Evolutionary conservation across 2,329 filamentous ascomycete genomes (phyloP).

Genomic region (Aspergillus calidoustus): DNA sequence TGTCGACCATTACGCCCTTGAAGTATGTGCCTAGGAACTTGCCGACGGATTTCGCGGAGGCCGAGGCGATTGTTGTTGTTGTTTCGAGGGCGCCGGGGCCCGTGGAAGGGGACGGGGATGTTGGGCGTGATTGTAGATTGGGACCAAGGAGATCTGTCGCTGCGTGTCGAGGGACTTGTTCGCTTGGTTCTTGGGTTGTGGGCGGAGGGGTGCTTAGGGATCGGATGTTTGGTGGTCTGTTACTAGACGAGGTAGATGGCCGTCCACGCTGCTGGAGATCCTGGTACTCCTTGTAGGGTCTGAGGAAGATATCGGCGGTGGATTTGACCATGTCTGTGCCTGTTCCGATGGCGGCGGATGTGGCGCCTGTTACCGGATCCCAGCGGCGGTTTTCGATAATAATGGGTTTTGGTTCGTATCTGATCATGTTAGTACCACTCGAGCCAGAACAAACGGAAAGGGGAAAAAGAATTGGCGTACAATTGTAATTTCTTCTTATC

Average conservation of each 20-base stretch:
- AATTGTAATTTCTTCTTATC: slow-evolving; percentile 27
- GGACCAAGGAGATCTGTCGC: neutral
- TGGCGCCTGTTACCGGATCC: slow-evolving; percentile 37
- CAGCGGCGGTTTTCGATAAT: slow-evolving; percentile 40
- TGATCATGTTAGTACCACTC: slow-evolving; percentile 10
- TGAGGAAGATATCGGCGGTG: slow-evolving; percentile 33
- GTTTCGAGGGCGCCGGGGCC: neutral
- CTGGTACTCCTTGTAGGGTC: slow-evolving; percentile 34
- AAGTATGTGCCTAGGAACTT: slow-evolving; percentile 31
- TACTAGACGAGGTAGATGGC: neutral
- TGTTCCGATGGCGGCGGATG: slow-evolving; percentile 32
- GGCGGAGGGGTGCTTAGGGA: neutral
- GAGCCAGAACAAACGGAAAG: neutral
- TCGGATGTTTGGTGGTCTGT: neutral
- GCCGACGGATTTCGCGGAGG: slow-evolving; percentile 30
- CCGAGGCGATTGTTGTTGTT: slow-evolving; percentile 17
- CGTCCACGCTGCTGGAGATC: slow-evolving; percentile 2
- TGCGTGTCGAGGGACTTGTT: neutral
- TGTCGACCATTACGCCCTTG: slow-evolving; percentile 42
- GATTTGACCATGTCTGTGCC: slow-evolving; percentile 32
- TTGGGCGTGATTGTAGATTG: neutral
- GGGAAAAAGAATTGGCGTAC: slow-evolving; percentile 18
- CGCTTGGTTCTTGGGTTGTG: neutral
- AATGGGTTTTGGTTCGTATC: slow-evolving; percentile 35
- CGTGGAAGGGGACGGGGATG: neutral